Percentiles rank a stretch among this genome's conserved stretches.
These are phyloP conservation scores for Alternaria infectoria DNA, from an alignment of 2,329 filamentous ascomycete genomes.

Conservation along the genomic window DNA sequence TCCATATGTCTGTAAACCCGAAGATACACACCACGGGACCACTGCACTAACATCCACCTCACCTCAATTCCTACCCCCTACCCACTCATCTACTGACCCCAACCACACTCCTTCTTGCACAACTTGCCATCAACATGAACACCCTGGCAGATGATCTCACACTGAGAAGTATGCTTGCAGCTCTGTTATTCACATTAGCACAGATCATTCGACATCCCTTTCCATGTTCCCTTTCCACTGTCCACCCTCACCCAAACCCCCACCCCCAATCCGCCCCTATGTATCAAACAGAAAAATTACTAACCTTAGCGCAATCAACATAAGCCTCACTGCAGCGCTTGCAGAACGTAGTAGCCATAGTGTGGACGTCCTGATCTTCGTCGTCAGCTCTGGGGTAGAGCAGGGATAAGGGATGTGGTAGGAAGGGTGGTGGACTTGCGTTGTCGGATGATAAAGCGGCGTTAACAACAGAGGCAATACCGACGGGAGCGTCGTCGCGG, in stretches of 20 bases:
- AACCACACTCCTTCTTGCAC: background rate
- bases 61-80: no score
- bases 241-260: no score
- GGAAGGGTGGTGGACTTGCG: background rate
- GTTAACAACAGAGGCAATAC: no score
- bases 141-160: background rate
- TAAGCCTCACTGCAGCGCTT: background rate
- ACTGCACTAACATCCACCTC: no score
- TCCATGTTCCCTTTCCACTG: no score
- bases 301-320: background rate
- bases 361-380: background rate
- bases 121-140: background rate
- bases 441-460: background rate
- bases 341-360: background rate
- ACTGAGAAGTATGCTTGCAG: background rate
- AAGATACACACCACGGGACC: background rate
- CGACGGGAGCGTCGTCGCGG: background rate
- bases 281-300: background rate
- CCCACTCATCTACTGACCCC: background rate
- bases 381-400: background rate
- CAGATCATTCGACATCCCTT: no score
- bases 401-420: background rate
- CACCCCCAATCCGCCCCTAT: no score
- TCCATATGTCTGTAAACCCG: background rate
- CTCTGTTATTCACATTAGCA: background rate